Conservation (phyloP, 2,329 filamentous ascomycete species). For the Colletotrichum horii region DNA sequence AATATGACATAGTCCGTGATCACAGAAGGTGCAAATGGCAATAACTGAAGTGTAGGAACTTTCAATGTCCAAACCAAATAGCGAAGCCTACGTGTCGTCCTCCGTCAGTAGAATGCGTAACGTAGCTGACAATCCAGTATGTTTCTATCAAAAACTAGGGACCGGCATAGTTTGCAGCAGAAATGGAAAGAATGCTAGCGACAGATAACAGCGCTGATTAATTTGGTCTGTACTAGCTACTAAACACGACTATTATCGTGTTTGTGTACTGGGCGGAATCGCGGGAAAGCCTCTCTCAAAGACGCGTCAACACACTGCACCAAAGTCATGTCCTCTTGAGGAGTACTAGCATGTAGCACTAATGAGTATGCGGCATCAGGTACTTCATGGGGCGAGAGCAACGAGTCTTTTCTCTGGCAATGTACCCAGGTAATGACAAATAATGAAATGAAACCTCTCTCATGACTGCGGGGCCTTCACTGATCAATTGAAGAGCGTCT, state of each 20-base stretch:
- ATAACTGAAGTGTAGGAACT: accelerated
- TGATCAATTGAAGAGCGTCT: background rate
- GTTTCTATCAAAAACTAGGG: background rate
- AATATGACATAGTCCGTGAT: background rate
- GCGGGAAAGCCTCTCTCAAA: no score
- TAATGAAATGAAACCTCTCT: background rate
- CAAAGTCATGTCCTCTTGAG: no score
- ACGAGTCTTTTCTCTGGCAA: background rate
- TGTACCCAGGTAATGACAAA: background rate
- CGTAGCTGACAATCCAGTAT: background rate
- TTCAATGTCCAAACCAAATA: background rate
- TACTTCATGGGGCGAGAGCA: no score
- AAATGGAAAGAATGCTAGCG: no score
- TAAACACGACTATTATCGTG: background rate
- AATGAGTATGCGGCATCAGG: no score
- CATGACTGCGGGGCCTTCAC: background rate
- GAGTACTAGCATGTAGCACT: no score
- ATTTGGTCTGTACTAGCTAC: accelerated
- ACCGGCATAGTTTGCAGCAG: no score
- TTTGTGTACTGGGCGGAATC: no score
- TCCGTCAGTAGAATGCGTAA: background rate
- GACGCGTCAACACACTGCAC: no score
- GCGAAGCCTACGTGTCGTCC: background rate
- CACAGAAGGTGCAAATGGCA: background rate
- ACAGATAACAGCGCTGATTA: no score